Conservation (phyloP, 257 asterid genomes). For the Gentiana macrophylla region DNA sequence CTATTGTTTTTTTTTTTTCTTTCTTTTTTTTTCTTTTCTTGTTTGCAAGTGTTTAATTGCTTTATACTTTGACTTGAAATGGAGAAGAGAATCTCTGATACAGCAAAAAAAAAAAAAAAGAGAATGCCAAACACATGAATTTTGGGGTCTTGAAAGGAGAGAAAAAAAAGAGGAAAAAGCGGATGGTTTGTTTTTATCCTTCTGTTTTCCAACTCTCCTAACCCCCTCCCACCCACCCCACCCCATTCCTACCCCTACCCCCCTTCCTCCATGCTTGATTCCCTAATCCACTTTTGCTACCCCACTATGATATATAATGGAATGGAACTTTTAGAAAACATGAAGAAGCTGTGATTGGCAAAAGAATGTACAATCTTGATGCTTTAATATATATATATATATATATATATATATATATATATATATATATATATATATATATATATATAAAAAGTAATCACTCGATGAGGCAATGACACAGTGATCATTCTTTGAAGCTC, state of each 20-base stretch:
- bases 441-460: no score
- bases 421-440: no score
- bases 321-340: constrained; percentile 34
- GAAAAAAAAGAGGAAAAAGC: constrained; percentile 39
- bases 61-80: constrained; percentile 63
- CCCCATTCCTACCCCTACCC: not conserved
- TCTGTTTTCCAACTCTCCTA: constrained; percentile 22
- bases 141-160: constrained; percentile 56
- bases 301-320: constrained; percentile 71
- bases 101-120: constrained; percentile 38
- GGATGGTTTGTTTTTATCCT: constrained; percentile 62
- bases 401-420: no score
- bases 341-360: constrained; percentile 33
- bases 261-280: constrained; percentile 26
- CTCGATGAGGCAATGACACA: no score
- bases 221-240: not conserved
- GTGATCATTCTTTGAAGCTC: no score
- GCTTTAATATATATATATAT: constrained; percentile 24
- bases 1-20: constrained; percentile 8
- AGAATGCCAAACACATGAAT: constrained; percentile 39
- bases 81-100: constrained; percentile 50
- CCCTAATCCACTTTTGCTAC: constrained; percentile 38
- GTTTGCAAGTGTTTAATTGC: constrained; percentile 13
- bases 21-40: constrained; percentile 13
- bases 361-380: constrained; percentile 13